Percentiles rank a stretch among this genome's conserved stretches.
Evolutionary conservation across 2,329 filamentous ascomycete genomes (phyloP).

Genomic region (Verticillium nonalfalfae): DNA sequence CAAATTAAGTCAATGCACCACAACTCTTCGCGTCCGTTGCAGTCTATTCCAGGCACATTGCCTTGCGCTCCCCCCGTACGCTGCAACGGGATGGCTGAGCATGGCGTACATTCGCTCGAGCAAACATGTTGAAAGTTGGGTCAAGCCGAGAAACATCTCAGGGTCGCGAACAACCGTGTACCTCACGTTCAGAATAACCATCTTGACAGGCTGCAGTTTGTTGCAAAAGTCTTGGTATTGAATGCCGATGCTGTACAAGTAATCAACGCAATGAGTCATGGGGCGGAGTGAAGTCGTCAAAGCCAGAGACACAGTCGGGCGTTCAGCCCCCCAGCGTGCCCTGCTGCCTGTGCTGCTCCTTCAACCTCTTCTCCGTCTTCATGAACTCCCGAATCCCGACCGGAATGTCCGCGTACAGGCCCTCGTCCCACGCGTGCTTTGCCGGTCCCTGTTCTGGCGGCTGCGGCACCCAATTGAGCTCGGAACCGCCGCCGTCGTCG

Average conservation of each 20-base stretch:
- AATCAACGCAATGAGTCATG: not conserved
- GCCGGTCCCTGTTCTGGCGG: constrained; percentile 28
- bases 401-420: constrained; percentile 74
- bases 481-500: constrained; percentile 72
- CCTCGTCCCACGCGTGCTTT: constrained; percentile 53
- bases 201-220: not conserved
- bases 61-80: no score
- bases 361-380: constrained; percentile 89
- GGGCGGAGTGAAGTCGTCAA: not conserved
- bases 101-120: no score
- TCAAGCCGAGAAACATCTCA: no score
- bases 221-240: not conserved
- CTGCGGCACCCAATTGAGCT: constrained; percentile 55
- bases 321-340: constrained; percentile 37
- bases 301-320: not conserved
- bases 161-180: no score
- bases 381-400: constrained; percentile 96
- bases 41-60: no score
- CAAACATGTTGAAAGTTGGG: no score
- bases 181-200: not conserved
- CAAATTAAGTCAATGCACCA: no score
- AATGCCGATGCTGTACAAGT: not conserved
- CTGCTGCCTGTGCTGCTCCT: constrained; percentile 61
- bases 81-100: no score
- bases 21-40: no score